Evolutionary conservation across 202 grass and related monocot species (phyloP), one percentile per base, ranked within the genome.

Genomic region (Cymbopogon flexuosus): DNA sequence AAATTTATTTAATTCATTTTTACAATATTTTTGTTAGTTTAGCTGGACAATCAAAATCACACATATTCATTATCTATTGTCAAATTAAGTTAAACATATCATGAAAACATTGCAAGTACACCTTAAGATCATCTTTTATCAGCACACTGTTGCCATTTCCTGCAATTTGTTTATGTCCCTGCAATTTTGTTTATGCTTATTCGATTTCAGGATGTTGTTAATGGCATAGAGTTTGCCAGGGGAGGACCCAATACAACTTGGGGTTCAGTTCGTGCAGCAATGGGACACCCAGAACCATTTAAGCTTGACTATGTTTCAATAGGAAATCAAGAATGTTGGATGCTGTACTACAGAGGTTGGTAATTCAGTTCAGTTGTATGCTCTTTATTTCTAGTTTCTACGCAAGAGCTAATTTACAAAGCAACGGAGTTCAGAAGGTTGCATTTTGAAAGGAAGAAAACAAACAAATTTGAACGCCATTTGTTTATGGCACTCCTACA

Each of bases 141-240:
- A 42, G 12, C 23, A 35, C 68, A 46, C 51, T 70, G 10, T 42
- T 81, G 41, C 31, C 65, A 24, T 46, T n/a, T 60, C 62, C 49
- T 78, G 10, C 66, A 82, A 58, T 70, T 77, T 6, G 7, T 62
- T 81, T 81, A 71, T 85, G 22, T 23, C 49, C 62, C 49, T 78
- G 10, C 65, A 84, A 47, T 64, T 77, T 6, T 4, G 2, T 67
- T 81, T 81, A 66, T 85, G 22, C 61, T 19, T 63, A 4, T 62
- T 39, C 57, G 84, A 65, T 79, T 83, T 59, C 84, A 98, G 92
- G 92, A 98, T 78, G 87, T 83, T 14, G 79, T 98, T 77, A 73
- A 93, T 88, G 87, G 90, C 22, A 98, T 98, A 58, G 95, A 98
- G 79, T 98, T 98, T 85, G 95, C 92, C 22, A 90, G 73, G 73